phyloP scores from a whole-genome alignment of 2,329 filamentous ascomycete species.

The Ilyonectria robusta region DNA sequence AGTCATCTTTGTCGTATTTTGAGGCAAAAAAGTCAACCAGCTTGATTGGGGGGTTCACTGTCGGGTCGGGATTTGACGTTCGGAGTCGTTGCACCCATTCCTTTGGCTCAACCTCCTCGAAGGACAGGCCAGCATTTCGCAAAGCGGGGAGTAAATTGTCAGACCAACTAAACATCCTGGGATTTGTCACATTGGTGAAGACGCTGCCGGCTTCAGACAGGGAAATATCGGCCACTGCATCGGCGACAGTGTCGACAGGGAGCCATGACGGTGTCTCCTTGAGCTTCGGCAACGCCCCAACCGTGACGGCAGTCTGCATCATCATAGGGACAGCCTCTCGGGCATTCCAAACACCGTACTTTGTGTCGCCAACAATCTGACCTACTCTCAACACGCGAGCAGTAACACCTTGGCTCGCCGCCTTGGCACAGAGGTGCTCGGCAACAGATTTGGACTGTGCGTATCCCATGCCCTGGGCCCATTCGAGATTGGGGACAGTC shows the following conservation, averaged over 20 bases:
- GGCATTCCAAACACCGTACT: conserved; percentile 63
- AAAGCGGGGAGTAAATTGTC: conserved; percentile 64
- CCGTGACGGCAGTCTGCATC: conserved; percentile 60
- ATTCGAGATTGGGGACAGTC: conserved; percentile 50
- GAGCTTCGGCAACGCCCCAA: conserved; percentile 62
- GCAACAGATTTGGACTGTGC: conserved; percentile 57
- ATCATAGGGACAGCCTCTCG: conserved; percentile 67
- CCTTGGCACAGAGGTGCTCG: conserved; percentile 55
- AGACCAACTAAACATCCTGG: conserved; percentile 64
- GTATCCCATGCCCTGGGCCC: conserved; percentile 60
- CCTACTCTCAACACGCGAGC: conserved; percentile 61
- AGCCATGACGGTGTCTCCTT: conserved; percentile 61
- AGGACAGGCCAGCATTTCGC: conserved; percentile 57
- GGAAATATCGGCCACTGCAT: conserved; percentile 56
- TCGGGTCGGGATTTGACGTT: conserved; percentile 58
- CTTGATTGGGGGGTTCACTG: conserved; percentile 65
- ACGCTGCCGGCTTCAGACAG: conserved; percentile 49
- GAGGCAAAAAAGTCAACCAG: conserved; percentile 65
- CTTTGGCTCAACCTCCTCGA: conserved; percentile 57
- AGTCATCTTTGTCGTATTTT: conserved; percentile 58
- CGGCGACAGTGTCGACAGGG: conserved; percentile 59
- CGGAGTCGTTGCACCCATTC: conserved; percentile 61
- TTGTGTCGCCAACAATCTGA: conserved; percentile 64
- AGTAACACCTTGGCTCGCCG: conserved; percentile 51
- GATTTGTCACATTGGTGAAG: conserved; percentile 65